Evolutionary conservation across 306 rosid species (phyloP), one percentile per base, ranked within the genome.

Genomic region (Castanea crenata): DNA sequence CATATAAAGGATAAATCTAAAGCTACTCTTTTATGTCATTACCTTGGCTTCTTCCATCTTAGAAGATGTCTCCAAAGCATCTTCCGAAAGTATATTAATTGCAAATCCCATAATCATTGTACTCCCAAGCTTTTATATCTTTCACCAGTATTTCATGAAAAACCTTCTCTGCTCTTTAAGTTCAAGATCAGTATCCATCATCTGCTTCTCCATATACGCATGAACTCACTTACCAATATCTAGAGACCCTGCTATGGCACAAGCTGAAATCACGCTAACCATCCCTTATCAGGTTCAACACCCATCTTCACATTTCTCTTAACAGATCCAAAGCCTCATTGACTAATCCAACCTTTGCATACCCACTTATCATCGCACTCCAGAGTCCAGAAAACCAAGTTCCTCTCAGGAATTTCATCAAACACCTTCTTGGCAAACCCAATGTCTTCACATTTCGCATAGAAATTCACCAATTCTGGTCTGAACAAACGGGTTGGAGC

Each of bases 61-160:
- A 54, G 61, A 38, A 82, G 72, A 76, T 34, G 52, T 46, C n/a
- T 72, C 64, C 19, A 82, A 29, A 63, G 85, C 81, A 18, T 77
- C 81, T 57, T 63, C 63, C 5, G 69, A 51, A 38, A 76, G 74
- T n/a, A 78, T 81, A 38, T 82, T 69, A 55, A 35, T 49, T 18
- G 85, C 74, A 9, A 82, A 73, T 46, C 78, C 85, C 71, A 55
- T 25, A 77, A 82, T 77, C 78, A 82, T 77, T 19, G 76, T 72
- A 69, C 75, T 82, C 85, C 85, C 85, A 82, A 54, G 71, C 79
- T 77, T 74, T 77, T 8, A 81, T 29, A 56, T 77, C 85, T 73
- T 73, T 82, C 74, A 72, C 71, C n/a, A 71, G 74, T 78, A 82
- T 76, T 41, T 73, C 20, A 6, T 3, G 7, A 74, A 82, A 82